phyloP scores from a whole-genome alignment of 176 grass and related monocot genomes.

The Musa beccarii region DNA sequence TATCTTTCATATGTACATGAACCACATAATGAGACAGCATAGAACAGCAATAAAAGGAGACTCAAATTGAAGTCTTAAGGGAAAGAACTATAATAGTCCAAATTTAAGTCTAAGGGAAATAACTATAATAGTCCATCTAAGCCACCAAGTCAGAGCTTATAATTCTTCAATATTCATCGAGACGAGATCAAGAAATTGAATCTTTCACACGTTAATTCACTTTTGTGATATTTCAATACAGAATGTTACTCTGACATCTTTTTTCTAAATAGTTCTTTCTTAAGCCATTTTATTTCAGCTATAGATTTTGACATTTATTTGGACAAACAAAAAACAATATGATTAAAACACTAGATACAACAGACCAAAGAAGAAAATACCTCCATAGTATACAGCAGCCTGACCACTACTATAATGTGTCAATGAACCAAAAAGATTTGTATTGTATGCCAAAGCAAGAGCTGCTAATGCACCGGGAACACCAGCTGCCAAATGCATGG shows the following conservation, averaged over 20 bases:
- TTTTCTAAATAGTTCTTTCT: not conserved
- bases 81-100: not conserved
- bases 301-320: not conserved
- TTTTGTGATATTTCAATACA: not conserved
- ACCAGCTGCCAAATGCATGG: conserved; percentile 71
- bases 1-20: not conserved
- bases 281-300: not conserved
- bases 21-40: not conserved
- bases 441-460: conserved; percentile 67
- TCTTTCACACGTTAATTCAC: not conserved
- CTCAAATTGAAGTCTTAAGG: not conserved
- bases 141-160: too few species aligned
- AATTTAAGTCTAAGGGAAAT: not conserved
- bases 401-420: conserved; percentile 88
- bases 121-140: not conserved
- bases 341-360: not conserved
- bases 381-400: conserved; percentile 87
- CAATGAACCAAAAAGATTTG: conserved; percentile 68
- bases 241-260: too few species aligned
- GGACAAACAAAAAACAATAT: not conserved
- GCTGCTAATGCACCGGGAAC: conserved; percentile 56
- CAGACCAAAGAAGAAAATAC: conserved; percentile 27
- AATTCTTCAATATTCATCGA: too few species aligned
- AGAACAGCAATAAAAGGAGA: not conserved
- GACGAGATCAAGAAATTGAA: too few species aligned